Conservation (phyloP, 2,329 filamentous ascomycete genomes). For the Botryotinia convoluta region DNA sequence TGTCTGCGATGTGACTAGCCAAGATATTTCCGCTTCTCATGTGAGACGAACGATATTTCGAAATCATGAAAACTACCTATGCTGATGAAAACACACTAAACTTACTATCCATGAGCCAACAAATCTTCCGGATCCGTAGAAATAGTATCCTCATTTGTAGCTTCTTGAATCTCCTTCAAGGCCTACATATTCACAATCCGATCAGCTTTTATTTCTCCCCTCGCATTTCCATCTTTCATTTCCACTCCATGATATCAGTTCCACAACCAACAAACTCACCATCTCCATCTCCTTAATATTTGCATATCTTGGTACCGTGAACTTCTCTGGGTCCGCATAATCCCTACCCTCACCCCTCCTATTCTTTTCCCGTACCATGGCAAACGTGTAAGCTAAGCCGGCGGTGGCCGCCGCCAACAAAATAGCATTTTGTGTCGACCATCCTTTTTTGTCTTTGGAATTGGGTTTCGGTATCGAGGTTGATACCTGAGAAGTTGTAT, state of each 20-base stretch:
- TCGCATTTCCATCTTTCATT: background rate
- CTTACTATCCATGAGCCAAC: conserved; percentile 55
- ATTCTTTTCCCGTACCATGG: conserved; percentile 22
- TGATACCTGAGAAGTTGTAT: background rate
- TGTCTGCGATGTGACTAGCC: background rate
- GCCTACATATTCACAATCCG: conserved; percentile 44
- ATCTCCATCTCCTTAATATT: conserved; percentile 50
- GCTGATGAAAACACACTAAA: background rate
- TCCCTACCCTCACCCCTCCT: conserved; percentile 23
- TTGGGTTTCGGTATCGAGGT: background rate
- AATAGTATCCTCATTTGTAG: conserved; percentile 55
- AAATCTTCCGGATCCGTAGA: conserved; percentile 63
- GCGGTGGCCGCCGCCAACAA: conserved; percentile 30
- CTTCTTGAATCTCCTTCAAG: conserved; percentile 52
- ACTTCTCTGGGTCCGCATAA: conserved; percentile 36
- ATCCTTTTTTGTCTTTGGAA: conserved; percentile 20
- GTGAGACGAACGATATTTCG: background rate
- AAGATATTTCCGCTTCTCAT: background rate
- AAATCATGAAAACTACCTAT: background rate
- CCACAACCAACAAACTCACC: conserved; percentile 37
- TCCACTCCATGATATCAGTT: background rate
- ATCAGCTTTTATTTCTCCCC: background rate
- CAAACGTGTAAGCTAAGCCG: conserved; percentile 25
- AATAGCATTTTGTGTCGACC: conserved; percentile 31
- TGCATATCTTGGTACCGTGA: conserved; percentile 44